Evolutionary conservation across 2,329 filamentous ascomycete genomes (phyloP).

Genomic region (Tolypocladium guangdongense): DNA sequence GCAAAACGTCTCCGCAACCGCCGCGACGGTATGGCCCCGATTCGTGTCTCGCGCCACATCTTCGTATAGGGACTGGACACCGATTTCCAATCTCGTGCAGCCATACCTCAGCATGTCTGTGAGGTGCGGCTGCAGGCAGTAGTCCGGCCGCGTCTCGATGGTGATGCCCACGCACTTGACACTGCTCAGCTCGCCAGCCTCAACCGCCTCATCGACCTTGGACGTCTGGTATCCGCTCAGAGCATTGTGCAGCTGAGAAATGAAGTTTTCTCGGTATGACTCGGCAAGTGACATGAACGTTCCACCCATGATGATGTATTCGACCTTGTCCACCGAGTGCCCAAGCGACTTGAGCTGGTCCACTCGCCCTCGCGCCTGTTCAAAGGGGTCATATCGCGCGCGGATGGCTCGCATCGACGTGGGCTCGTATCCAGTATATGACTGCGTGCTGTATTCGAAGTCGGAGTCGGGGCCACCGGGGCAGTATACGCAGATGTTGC

Average conservation of each 20-base stretch:
- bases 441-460: slow-evolving; percentile 98
- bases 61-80: slow-evolving; percentile 94
- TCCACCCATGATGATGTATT: slow-evolving; percentile 99
- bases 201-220: slow-evolving; percentile 90
- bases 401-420: slow-evolving; percentile 98
- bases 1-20: slow-evolving; percentile 93
- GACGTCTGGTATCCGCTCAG: slow-evolving; percentile 90
- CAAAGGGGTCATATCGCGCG: slow-evolving; percentile 93
- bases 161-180: slow-evolving; percentile 98
- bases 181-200: slow-evolving; percentile 90
- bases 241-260: slow-evolving; percentile 91
- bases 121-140: slow-evolving; percentile 90
- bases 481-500: slow-evolving; percentile 98
- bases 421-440: slow-evolving; percentile 96
- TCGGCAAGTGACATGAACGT: slow-evolving; percentile 96
- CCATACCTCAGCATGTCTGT: slow-evolving; percentile 97
- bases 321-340: slow-evolving; percentile 96
- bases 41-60: slow-evolving; percentile 98
- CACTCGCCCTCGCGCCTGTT: slow-evolving; percentile 89
- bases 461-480: slow-evolving; percentile 95
- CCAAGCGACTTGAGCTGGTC: slow-evolving; percentile 94
- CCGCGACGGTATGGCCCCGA: slow-evolving; percentile 86
- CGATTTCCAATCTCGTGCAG: slow-evolving; percentile 87
- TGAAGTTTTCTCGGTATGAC: slow-evolving; percentile 85
- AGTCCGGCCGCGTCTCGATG: slow-evolving; percentile 94